Evolutionary conservation across 306 rosid genomes (phyloP).

Genomic region (Vicia villosa): DNA sequence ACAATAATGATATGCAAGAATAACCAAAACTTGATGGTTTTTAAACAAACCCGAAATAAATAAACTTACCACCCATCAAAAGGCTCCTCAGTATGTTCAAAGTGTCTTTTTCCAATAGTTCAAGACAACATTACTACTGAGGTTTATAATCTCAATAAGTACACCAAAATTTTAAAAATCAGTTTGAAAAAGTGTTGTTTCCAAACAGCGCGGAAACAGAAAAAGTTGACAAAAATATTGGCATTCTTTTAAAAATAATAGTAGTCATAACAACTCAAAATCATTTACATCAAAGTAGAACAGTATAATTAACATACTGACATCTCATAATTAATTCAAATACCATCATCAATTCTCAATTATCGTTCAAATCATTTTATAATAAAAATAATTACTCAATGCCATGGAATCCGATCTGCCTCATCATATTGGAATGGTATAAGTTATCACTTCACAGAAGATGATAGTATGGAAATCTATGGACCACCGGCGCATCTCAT

Average conservation of each 20-base stretch:
- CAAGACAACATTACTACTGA: not conserved
- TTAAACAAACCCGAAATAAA: slow-evolving; percentile 6
- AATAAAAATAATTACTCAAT: not conserved
- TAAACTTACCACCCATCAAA: not conserved
- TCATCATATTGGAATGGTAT: not conserved
- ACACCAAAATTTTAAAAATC: not conserved
- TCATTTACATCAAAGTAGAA: not conserved
- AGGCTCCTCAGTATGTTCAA: not conserved
- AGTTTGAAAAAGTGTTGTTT: not conserved
- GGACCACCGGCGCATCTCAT: not conserved
- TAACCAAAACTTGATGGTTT: not conserved
- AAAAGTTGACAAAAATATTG: not conserved
- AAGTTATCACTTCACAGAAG: not conserved
- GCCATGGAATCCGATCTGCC: not conserved
- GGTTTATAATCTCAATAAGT: not conserved
- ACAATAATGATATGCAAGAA: not conserved
- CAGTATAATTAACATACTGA: not conserved
- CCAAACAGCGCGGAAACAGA: not conserved
- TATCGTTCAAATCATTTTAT: not conserved
- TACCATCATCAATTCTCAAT: not conserved
- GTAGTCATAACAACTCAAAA: not conserved
- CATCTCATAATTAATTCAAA: not conserved
- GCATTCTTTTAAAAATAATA: not conserved
- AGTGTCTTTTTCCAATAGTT: not conserved
- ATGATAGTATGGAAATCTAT: not conserved